Base-by-base conservation (phyloP, 1,284 basidiomycete species). In the Rhodofomes roseus region DNA sequence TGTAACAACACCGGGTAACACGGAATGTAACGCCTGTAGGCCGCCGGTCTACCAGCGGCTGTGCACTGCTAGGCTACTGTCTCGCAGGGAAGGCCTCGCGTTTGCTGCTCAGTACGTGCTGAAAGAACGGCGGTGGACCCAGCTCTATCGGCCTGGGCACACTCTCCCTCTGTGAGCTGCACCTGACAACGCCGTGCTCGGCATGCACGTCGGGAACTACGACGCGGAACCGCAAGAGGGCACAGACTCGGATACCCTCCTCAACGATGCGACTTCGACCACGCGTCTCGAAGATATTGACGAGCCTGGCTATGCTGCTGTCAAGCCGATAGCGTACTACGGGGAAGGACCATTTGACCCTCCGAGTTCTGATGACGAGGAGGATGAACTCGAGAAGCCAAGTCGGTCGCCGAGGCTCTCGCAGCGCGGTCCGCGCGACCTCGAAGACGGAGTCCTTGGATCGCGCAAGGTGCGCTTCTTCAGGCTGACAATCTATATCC, bases 281-380 rank as follows among this genome's bases (percentile, higher is more conserved):
- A 4, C 29, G 5, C 51, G 34, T 41, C 52, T 51, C 12, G 63
- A 56, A 4, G 58, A 65, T 16, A 57, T 54, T n/a, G n/a, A 57
- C 25, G 46, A 40, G 18, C 37, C 43, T 14, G 25, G n/a, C 20
- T 48, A 48, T 29, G n/a, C 48, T 22, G 22, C 61, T 7, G 55
- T 65, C n/a, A 70, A 70, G 60, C 68, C 70, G 54, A 71, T 62
- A 16, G 75, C 78, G 4, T 89, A 90, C 73, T 90, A 90, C 63
- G 85, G 80, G 29, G 87, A 90, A 25, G 87, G 87, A 0, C 78
- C 82, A 0, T 90, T 90, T 65, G 85, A 89, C 65, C 79, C 86
- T 37, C 86, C 88, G 7, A 88, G 84, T 67, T 89, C 87, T 16
- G 84, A 86, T 46, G 87, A 87, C 25, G 87, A 86, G 58, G 82